phyloP scores from a whole-genome alignment of 768 basidiomycete genomes.

The Inosperma sp. region DNA sequence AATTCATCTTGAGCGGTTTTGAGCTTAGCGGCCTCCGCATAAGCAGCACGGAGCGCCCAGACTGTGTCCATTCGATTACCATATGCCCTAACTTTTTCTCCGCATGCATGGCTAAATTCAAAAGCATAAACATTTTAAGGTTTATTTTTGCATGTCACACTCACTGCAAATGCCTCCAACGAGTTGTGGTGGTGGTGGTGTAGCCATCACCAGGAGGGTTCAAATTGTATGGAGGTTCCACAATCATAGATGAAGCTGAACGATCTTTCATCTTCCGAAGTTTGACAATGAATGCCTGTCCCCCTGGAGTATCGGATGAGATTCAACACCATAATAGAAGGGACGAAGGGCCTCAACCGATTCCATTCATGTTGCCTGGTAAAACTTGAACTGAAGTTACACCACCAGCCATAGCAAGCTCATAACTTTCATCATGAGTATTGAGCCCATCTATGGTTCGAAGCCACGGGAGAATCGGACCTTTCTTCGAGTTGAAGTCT shows the following conservation, averaged over 20 bases:
- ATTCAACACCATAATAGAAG: neutral
- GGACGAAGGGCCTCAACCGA: conserved; percentile 44
- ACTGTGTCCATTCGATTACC: conserved; percentile 71
- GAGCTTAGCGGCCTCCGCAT: conserved; percentile 65
- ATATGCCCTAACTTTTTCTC: conserved; percentile 44
- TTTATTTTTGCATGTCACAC: conserved; percentile 9
- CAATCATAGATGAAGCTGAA: conserved; percentile 73
- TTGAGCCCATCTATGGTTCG: conserved; percentile 81
- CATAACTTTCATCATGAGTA: conserved; percentile 75
- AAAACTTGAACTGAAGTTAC: conserved; percentile 81
- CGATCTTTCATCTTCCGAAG: conserved; percentile 72
- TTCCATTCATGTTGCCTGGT: conserved; percentile 72
- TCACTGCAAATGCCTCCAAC: conserved; percentile 83
- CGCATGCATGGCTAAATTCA: conserved; percentile 54
- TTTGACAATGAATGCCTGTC: conserved; percentile 86
- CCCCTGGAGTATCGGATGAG: conserved; percentile 43
- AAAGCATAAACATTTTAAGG: conserved; percentile 2
- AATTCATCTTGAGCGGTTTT: conserved; percentile 67
- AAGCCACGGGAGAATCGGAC: conserved; percentile 72
- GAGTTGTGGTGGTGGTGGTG: conserved; percentile 39
- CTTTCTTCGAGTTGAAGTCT: conserved; percentile 64
- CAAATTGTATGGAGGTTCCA: conserved; percentile 75
- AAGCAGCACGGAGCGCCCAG: conserved; percentile 79
- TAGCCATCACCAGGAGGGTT: conserved; percentile 32
- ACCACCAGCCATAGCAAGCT: conserved; percentile 77